Conservation (phyloP, 2,329 filamentous ascomycete genomes). For the Monilinia polystroma region DNA sequence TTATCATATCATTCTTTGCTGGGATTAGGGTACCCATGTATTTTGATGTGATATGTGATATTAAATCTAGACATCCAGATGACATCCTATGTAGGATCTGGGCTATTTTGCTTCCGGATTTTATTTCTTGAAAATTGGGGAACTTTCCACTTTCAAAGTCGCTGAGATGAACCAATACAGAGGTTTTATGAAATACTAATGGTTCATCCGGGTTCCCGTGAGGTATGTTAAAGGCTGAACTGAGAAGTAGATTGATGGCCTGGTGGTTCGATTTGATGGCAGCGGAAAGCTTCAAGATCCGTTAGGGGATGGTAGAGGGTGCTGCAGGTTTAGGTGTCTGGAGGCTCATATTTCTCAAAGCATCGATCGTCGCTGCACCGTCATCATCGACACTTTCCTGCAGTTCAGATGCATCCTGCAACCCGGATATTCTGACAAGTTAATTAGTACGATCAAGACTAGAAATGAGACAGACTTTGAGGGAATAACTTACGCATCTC, state of each 20-base stretch:
- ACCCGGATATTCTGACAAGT: not conserved
- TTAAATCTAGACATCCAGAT: not conserved
- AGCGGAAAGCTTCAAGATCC: not conserved
- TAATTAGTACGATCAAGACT: not conserved
- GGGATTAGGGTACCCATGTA: not conserved
- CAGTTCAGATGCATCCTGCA: not conserved
- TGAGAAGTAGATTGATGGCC: not conserved
- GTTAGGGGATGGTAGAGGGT: not conserved
- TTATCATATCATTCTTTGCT: no score
- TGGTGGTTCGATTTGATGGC: not conserved
- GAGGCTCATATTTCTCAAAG: not conserved
- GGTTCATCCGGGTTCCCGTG: accelerated
- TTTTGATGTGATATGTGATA: not conserved
- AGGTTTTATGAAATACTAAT: no score
- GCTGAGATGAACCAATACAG: no score
- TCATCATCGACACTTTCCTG: not conserved
- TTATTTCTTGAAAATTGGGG: not conserved
- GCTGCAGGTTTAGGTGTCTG: not conserved
- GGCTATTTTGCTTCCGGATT: not conserved
- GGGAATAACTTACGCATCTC: not conserved
- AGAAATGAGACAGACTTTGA: not conserved
- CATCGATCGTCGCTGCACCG: not conserved
- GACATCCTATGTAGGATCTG: not conserved
- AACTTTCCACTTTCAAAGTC: not conserved
- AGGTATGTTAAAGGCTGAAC: not conserved